Percentiles rank a stretch among this genome's conserved stretches.
These are phyloP conservation scores for Naganishia vaughanmartiniae DNA, from an alignment of 768 basidiomycete genomes.

Conservation along the genomic window DNA sequence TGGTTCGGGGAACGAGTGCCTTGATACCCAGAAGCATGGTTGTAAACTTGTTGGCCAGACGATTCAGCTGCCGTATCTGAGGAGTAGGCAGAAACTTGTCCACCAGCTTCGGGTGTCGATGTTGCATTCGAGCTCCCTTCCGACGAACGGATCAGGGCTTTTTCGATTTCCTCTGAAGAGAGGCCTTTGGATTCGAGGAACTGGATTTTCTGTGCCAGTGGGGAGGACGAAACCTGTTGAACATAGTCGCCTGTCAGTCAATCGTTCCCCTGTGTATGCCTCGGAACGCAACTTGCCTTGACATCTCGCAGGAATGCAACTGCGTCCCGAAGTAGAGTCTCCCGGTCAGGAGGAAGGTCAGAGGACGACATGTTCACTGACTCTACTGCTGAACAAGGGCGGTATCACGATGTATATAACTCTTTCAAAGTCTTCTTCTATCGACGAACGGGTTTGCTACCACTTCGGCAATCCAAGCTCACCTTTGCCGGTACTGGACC, in stretches of 20 bases:
- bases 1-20: conserved; percentile 4
- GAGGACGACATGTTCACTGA: conserved; percentile 12
- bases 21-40: neutral
- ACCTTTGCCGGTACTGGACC: too few relatives aligned
- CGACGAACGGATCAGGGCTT: conserved; percentile 59
- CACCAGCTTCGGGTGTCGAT: conserved; percentile 52
- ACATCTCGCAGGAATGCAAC: conserved; percentile 81
- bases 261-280: too few relatives aligned
- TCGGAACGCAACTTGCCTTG: conserved; percentile 57
- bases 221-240: conserved; percentile 68
- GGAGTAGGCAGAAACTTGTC: conserved; percentile 9
- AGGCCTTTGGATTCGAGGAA: conserved; percentile 97
- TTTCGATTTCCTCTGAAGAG: conserved; percentile 75
- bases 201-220: conserved; percentile 77
- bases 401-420: too few relatives aligned
- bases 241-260: neutral
- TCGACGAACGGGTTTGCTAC: too few relatives aligned
- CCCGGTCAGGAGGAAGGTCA: conserved; percentile 7
- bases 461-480: too few relatives aligned
- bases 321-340: conserved; percentile 68
- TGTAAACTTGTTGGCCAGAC: conserved; percentile 5
- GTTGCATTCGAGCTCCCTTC: conserved; percentile 5
- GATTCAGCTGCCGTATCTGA: conserved; percentile 24
- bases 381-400: neutral
- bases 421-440: too few relatives aligned